Conservation (phyloP, 345 rosid genomes). For the Hibiscus mutabilis region DNA sequence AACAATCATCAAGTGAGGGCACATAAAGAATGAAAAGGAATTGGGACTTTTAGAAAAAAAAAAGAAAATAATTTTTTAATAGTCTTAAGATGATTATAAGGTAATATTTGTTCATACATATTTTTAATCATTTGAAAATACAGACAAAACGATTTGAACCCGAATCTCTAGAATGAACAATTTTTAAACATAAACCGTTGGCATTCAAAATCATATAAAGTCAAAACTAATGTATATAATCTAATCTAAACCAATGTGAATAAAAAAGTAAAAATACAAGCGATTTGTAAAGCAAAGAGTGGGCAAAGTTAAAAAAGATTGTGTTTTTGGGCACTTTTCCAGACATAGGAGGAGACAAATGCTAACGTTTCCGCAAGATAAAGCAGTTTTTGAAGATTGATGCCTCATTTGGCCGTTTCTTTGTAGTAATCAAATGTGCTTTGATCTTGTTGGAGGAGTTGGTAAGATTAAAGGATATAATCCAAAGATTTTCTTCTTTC, state of each 20-base stretch:
- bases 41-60: too few species aligned
- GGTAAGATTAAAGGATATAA: background rate
- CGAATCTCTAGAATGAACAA: too few species aligned
- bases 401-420: slow-evolving; percentile 19
- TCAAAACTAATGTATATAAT: background rate
- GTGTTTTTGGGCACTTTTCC: slow-evolving; percentile 7
- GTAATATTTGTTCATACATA: too few species aligned
- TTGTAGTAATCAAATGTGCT: background rate
- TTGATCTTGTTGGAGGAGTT: background rate
- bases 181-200: too few species aligned
- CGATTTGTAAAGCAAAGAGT: slow-evolving; percentile 4
- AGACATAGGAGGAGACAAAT: slow-evolving; percentile 17
- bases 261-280: background rate
- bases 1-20: too few species aligned
- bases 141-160: too few species aligned
- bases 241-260: background rate
- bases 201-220: too few species aligned
- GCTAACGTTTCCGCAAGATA: slow-evolving; percentile 6
- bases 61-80: too few species aligned
- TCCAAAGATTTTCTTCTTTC: background rate
- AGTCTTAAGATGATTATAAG: too few species aligned
- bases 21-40: too few species aligned
- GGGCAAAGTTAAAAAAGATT: background rate
- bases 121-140: too few species aligned
- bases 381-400: slow-evolving; percentile 7